These are phyloP conservation scores for Castanea sativa DNA, from an alignment of 306 rosid genomes.

Conservation along the genomic window DNA sequence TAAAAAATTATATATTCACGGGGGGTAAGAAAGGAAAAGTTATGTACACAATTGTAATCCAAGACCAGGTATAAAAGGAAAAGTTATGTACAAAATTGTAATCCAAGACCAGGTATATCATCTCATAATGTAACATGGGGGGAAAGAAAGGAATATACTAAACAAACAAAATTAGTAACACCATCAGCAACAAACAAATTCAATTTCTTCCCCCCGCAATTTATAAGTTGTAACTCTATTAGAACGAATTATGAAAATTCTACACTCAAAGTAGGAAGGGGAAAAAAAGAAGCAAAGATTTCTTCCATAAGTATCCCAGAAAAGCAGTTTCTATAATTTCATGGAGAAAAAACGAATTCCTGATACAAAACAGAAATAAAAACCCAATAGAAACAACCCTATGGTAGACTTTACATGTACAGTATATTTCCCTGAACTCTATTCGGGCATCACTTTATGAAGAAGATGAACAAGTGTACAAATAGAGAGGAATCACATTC, in stretches of 20 bases:
- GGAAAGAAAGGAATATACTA: not conserved
- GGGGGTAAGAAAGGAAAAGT: too few species aligned
- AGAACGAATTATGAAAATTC: not conserved
- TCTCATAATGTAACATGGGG: not conserved
- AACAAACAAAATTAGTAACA: not conserved
- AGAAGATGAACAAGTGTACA: constrained; percentile 23
- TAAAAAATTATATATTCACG: too few species aligned
- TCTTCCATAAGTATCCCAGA: not conserved
- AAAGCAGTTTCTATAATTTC: not conserved
- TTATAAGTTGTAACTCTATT: not conserved
- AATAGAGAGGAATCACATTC: constrained; percentile 15
- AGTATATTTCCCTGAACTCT: constrained; percentile 29
- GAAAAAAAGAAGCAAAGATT: not conserved
- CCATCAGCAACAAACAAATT: not conserved
- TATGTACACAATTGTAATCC: too few species aligned
- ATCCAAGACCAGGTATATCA: not conserved
- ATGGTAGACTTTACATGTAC: constrained; percentile 26
- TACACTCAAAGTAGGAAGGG: not conserved
- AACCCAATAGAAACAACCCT: not conserved
- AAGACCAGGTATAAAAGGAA: not conserved
- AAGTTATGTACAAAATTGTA: too few species aligned
- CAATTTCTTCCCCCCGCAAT: not conserved
- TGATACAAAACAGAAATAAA: not conserved
- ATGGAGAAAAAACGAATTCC: not conserved
- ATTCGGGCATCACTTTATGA: constrained; percentile 20